A percentile compares a stretch with the other conserved stretches of the same genome.
phyloP scores from a whole-genome alignment of 176 grass and related monocot species.

The Cocos nucifera region DNA sequence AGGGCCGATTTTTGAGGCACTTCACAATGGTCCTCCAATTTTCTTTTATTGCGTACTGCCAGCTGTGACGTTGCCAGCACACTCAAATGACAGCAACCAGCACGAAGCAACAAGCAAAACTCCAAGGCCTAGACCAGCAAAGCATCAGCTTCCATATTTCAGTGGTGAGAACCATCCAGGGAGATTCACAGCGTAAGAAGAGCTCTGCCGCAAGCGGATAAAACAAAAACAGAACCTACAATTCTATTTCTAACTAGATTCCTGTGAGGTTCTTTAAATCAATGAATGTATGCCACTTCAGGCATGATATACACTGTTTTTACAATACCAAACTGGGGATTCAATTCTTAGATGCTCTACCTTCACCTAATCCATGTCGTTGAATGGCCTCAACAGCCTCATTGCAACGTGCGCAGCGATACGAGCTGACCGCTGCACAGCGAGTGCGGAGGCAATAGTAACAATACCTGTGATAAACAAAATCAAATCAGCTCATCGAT shows the following conservation, averaged over 20 bases:
- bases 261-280: not conserved
- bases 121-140: no score
- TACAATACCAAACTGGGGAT: not conserved
- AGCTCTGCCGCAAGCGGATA: no score
- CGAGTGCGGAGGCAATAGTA: constrained; percentile 89
- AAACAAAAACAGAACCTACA: not conserved
- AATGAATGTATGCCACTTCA: not conserved
- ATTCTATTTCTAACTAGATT: not conserved
- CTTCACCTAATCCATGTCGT: constrained; percentile 44
- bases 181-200: no score
- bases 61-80: no score
- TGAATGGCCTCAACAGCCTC: constrained; percentile 63
- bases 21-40: no score
- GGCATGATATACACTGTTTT: not conserved
- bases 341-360: not conserved
- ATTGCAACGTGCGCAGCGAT: constrained; percentile 63
- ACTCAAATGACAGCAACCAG: no score
- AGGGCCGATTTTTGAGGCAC: no score
- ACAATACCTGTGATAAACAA: constrained; percentile 60
- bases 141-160: no score
- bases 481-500: not conserved
- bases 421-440: constrained; percentile 42
- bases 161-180: no score
- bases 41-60: no score
- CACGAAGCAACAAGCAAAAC: no score